Base-by-base conservation (phyloP, 2,329 filamentous ascomycete species). In the Arthrinium phaeospermum region DNA sequence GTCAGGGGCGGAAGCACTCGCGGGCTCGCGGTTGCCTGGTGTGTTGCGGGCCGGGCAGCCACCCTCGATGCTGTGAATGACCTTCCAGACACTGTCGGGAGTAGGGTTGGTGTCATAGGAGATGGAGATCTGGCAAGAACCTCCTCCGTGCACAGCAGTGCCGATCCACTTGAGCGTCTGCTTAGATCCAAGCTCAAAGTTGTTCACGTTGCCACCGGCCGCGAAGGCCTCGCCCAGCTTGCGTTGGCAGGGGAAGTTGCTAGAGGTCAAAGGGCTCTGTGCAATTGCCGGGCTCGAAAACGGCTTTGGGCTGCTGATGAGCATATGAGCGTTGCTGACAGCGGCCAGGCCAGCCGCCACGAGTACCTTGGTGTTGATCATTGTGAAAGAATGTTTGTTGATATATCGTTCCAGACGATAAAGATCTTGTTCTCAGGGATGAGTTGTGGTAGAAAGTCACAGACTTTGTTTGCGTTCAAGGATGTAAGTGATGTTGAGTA, bases 61-160 rank as follows among this genome's bases (percentile, higher is more conserved):
- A 49, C 96, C 96, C 73, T 95, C 88, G 41, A 95, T 93, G 0
- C 93, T 96, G 79, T 96, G 91, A 81, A 99, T 95, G 74, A 98
- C 96, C 81, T 95, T 95, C 91, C 93, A 99, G 30, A 89, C 87
- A 0, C 90, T 92, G 75, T 89, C 81, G 75, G 88, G 89, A 37
- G 89, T 91, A 0, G 95, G 91, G 16, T 87, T 83, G 14, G 87
- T 85, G 76, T 98, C 96, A 24, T 93, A 94, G 0, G 95, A 96
- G 77, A 99, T 85, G 12, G 92, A 93, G 72, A 98, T 84, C 78
- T 99, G 96, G 85, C 96, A 98, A 0, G 94, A 97, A 0, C 96
- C 96, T 71, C 96, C 96, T 24, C 95, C 95, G 77, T 99, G 96
- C 0, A 92, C 90, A 3, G 95, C 95, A 68, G 87, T 85, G 47